These are phyloP conservation scores for Neodidymelliopsis sp. DNA, from an alignment of 2,329 filamentous ascomycete genomes.

Conservation along the genomic window DNA sequence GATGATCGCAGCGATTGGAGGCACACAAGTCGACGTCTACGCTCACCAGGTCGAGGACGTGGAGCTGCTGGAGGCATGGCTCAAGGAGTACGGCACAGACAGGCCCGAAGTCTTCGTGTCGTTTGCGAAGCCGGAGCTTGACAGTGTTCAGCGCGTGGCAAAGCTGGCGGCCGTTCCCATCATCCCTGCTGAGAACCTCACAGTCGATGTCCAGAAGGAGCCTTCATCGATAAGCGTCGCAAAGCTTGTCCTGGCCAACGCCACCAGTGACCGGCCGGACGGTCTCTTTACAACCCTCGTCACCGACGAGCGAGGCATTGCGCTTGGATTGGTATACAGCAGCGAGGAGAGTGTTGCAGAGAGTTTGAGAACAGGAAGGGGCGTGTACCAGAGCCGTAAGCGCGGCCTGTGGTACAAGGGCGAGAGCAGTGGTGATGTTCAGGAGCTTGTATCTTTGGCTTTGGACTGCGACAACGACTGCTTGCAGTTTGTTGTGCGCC, in stretches of 20 bases:
- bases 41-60: constrained; percentile 53
- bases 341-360: constrained; percentile 89
- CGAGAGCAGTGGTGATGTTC: constrained; percentile 90
- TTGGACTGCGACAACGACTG: constrained; percentile 95
- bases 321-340: constrained; percentile 92
- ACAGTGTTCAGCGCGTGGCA: constrained; percentile 52
- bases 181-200: constrained; percentile 74
- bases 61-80: constrained; percentile 53
- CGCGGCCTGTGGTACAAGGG: constrained; percentile 97
- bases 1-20: constrained; percentile 49
- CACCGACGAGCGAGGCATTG: constrained; percentile 83
- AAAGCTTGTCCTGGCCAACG: constrained; percentile 75
- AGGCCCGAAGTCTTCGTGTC: constrained; percentile 61
- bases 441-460: constrained; percentile 83
- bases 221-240: constrained; percentile 69
- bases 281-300: constrained; percentile 89
- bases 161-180: constrained; percentile 69
- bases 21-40: constrained; percentile 56
- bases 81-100: constrained; percentile 59
- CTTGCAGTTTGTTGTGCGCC: constrained; percentile 85
- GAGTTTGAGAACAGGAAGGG: constrained; percentile 79
- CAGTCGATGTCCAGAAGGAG: constrained; percentile 68
- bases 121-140: constrained; percentile 51
- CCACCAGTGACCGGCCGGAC: constrained; percentile 82
- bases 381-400: constrained; percentile 96